Percentiles rank a stretch among this genome's conserved stretches.
These are phyloP conservation scores for Nephromyces sp. DNA, from an alignment of 169 alveolate species.

Conservation along the genomic window DNA sequence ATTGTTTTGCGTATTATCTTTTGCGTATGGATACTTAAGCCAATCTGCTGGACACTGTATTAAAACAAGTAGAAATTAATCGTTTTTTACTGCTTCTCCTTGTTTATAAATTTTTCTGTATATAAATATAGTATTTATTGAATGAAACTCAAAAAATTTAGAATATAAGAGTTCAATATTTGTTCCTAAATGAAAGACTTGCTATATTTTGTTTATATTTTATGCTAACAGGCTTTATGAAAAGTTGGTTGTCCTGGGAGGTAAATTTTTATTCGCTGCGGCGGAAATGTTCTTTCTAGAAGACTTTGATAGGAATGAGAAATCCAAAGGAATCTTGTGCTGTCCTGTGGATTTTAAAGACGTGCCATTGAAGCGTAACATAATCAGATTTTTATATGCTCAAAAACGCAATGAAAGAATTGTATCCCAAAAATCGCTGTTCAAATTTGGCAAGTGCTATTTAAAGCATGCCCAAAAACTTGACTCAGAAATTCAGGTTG, in stretches of 20 bases:
- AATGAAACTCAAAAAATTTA: too few species aligned
- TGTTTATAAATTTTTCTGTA: too few species aligned
- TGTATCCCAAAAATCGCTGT: neutral
- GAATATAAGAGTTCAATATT: too few species aligned
- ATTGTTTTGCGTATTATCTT: too few species aligned
- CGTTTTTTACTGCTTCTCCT: too few species aligned
- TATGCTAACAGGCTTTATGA: slow-evolving; percentile 22
- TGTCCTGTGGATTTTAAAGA: slow-evolving; percentile 5
- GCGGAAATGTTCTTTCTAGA: slow-evolving; percentile 23
- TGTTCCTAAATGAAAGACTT: too few species aligned
- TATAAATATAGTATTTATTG: too few species aligned
- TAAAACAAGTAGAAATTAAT: too few species aligned
- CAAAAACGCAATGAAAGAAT: slow-evolving; percentile 12
- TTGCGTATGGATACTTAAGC: too few species aligned
- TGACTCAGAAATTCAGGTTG: slow-evolving; percentile 9
- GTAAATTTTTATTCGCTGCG: slow-evolving; percentile 12
- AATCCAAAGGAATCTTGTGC: too few species aligned
- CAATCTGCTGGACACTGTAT: too few species aligned
- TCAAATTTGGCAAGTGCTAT: slow-evolving; percentile 19
- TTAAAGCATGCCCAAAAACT: slow-evolving; percentile 21
- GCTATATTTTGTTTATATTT: neutral
- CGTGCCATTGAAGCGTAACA: too few species aligned
- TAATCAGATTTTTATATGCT: slow-evolving; percentile 25
- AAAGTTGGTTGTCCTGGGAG: slow-evolving; percentile 30
- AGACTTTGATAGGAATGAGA: slow-evolving; percentile 10